Percentiles rank a stretch among this genome's conserved stretches.
Conservation (phyloP, 164 flowering plant species). For the Hamamelis virginiana region DNA sequence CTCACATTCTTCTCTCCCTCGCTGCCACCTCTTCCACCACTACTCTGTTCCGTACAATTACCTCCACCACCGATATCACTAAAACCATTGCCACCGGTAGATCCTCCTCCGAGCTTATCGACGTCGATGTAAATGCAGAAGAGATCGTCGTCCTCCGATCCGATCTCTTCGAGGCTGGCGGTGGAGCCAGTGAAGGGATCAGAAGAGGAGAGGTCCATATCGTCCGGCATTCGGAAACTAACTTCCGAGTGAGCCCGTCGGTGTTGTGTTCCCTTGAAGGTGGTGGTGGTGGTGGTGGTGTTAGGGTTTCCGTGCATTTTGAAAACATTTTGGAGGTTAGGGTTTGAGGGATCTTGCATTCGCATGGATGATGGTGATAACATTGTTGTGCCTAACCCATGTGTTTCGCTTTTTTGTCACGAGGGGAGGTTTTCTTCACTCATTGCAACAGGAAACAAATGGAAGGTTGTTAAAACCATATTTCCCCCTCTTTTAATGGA, state of each 20-base stretch:
- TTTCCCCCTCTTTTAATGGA: background rate
- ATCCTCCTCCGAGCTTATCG: constrained; percentile 35
- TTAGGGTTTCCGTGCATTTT: constrained; percentile 12
- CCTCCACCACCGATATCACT: constrained; percentile 1
- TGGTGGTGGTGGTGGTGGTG: background rate
- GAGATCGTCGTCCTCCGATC: constrained; percentile 70
- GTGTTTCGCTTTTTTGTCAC: background rate
- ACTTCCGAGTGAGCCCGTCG: constrained; percentile 84
- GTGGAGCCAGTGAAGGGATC: constrained; percentile 53
- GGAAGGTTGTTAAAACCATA: background rate
- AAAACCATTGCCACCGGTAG: constrained; percentile 8
- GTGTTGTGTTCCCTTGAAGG: constrained; percentile 53
- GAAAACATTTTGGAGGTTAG: constrained; percentile 10
- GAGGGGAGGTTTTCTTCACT: too few relatives aligned
- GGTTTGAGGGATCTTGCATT: constrained; percentile 30
- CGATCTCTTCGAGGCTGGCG: constrained; percentile 61
- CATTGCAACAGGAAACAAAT: background rate
- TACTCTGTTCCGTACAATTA: constrained; percentile 17
- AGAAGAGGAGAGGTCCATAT: constrained; percentile 47
- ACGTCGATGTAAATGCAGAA: constrained; percentile 57
- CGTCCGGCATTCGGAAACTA: constrained; percentile 63
- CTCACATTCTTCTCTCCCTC: constrained; percentile 21
- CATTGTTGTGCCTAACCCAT: too few relatives aligned
- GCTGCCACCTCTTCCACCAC: constrained; percentile 1
- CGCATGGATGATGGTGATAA: background rate